Evolutionary conservation across 108 stramenopile genomes (phyloP).

Genomic region (Cyclotella baltica): DNA sequence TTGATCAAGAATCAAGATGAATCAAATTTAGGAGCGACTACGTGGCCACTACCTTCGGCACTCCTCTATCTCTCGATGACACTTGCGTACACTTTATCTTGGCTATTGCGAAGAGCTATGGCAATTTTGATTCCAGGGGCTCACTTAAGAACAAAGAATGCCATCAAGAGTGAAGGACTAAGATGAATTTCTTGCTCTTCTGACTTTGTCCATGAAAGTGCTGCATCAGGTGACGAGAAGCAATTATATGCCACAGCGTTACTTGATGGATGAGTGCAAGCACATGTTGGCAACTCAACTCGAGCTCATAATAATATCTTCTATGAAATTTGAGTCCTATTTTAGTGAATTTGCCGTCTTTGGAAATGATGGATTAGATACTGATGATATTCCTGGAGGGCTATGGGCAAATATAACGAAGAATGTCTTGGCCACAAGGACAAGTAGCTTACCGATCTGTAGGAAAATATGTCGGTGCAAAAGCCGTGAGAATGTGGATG

Average conservation of each 20-base stretch:
- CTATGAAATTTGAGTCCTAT: not conserved
- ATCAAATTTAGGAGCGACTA: conserved; percentile 12
- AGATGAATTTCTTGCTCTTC: conserved; percentile 27
- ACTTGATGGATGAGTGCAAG: conserved; percentile 15
- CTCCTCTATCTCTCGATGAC: conserved; percentile 33
- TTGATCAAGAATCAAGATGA: not conserved
- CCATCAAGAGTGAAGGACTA: not conserved
- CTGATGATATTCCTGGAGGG: conserved; percentile 20
- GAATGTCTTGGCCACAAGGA: not conserved
- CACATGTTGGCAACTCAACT: conserved; percentile 22
- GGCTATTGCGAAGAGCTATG: conserved; percentile 26
- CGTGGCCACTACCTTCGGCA: conserved; percentile 35
- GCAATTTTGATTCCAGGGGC: conserved; percentile 7
- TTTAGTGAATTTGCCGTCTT: conserved; percentile 13
- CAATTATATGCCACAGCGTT: conserved; percentile 26
- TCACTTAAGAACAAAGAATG: conserved; percentile 6
- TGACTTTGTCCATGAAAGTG: not conserved
- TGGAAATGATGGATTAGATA: conserved; percentile 15
- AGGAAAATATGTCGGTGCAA: not conserved
- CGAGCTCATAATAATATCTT: not conserved
- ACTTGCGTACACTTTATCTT: conserved; percentile 23
- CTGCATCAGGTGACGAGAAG: conserved; percentile 16
- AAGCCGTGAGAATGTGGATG: not conserved
- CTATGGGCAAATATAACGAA: conserved; percentile 8
- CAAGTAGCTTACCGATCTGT: not conserved